These are phyloP conservation scores for Pythium apleroticum DNA, from an alignment of 352 stramenopile genomes.

Conservation along the genomic window DNA sequence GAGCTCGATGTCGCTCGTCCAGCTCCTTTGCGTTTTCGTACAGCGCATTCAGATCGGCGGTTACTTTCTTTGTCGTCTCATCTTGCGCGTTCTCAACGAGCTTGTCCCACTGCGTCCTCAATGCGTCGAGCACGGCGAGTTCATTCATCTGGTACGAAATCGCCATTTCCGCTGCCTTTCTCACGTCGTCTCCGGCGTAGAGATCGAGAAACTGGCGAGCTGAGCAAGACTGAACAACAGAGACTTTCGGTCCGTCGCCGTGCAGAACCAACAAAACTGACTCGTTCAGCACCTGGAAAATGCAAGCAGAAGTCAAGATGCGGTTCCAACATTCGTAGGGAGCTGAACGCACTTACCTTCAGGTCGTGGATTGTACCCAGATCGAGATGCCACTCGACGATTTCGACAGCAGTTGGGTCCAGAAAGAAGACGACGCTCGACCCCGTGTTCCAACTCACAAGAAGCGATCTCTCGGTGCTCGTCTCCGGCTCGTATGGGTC, in stretches of 20 bases:
- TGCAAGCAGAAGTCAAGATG: not conserved
- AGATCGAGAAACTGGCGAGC: slow-evolving; percentile 72
- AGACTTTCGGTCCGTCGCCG: slow-evolving; percentile 73
- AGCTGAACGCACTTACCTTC: slow-evolving; percentile 42
- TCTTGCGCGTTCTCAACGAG: slow-evolving; percentile 24
- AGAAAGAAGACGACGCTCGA: slow-evolving; percentile 84
- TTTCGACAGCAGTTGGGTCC: slow-evolving; percentile 78
- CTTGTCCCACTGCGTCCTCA: slow-evolving; percentile 59
- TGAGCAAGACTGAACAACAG: slow-evolving; percentile 69
- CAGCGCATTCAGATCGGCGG: slow-evolving; percentile 47
- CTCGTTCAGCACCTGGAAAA: slow-evolving; percentile 61
- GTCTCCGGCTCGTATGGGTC: slow-evolving; percentile 52
- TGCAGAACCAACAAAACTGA: slow-evolving; percentile 70
- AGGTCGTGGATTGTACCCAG: slow-evolving; percentile 83
- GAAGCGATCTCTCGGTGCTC: slow-evolving; percentile 43
- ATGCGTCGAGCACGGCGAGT: slow-evolving; percentile 39
- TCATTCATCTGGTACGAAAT: slow-evolving; percentile 78
- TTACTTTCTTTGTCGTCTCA: slow-evolving; percentile 30
- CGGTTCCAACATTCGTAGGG: not conserved
- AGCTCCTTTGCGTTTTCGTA: slow-evolving; percentile 45
- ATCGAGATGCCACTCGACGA: slow-evolving; percentile 88
- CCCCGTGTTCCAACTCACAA: slow-evolving; percentile 82
- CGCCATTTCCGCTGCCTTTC: slow-evolving; percentile 69
- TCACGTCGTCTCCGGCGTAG: slow-evolving; percentile 58
- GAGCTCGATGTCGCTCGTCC: slow-evolving; percentile 43